These are phyloP conservation scores for Cornus controversa DNA, from an alignment of 148 eudicot genomes.

Conservation along the genomic window DNA sequence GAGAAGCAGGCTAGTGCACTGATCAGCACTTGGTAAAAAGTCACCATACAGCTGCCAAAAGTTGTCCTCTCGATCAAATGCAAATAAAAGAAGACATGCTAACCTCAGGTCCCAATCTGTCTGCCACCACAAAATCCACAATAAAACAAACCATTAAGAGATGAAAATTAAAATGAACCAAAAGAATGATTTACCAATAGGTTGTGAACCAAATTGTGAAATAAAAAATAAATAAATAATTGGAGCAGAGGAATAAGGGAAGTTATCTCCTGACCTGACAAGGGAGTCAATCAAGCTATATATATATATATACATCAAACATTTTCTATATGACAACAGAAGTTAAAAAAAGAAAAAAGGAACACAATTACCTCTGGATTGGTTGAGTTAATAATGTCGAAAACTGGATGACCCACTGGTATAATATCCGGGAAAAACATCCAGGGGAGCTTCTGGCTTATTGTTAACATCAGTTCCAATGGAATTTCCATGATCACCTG, in stretches of 20 bases:
- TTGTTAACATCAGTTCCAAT: constrained; percentile 88
- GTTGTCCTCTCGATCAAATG: constrained; percentile 80
- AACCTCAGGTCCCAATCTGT: constrained; percentile 97
- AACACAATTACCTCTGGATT: constrained; percentile 66
- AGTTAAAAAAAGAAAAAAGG: neutral
- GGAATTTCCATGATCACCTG: constrained; percentile 99
- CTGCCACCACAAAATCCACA: constrained; percentile 48
- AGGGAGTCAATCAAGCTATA: constrained; percentile 4
- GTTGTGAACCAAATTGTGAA: neutral
- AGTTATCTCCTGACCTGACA: neutral
- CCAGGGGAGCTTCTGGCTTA: constrained; percentile 91
- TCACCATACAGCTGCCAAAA: constrained; percentile 96
- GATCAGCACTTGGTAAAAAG: constrained; percentile 84
- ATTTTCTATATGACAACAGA: neutral
- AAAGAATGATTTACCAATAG: neutral
- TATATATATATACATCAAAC: neutral
- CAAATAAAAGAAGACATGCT: constrained; percentile 88
- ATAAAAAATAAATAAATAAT: neutral
- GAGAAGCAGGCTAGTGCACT: constrained; percentile 87
- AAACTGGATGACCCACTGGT: constrained; percentile 95
- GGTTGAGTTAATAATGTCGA: constrained; percentile 92
- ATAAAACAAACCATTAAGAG: constrained; percentile 4
- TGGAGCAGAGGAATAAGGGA: neutral
- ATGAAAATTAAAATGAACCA: neutral
- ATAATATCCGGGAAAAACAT: constrained; percentile 97